Base-by-base conservation (phyloP, 306 rosid genomes). In the Albizia julibrissin region DNA sequence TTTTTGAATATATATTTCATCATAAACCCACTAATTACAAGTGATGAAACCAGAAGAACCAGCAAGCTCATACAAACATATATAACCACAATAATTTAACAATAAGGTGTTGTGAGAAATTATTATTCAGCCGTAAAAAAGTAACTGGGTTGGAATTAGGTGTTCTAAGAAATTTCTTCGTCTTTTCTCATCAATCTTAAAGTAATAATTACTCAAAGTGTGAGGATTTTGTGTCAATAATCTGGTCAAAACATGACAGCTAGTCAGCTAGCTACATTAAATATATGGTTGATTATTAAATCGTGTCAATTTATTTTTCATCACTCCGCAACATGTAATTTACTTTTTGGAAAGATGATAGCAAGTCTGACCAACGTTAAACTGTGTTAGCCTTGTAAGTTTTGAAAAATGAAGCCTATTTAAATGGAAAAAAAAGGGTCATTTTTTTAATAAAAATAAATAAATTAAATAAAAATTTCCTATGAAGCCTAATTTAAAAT, bases 31-130 rank as follows among this genome's bases (percentile, higher is more conserved):
- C 95, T 78, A 66, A 88, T 54, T 69, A 90, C 62, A 64, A 91
- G 73, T 8, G 95, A 89, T 9, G 80, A 89, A 76, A 88, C 80
- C 85, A 91, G 47, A 9, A 94, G 80, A 42, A 89, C 75, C 61
- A 80, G 83, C 83, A 91, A 75, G 68, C 89, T 56, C 65, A 87
- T 75, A 79, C 91, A 79, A 65, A 95, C 93, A 79, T 84, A 95
- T 15, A 78, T 70, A 92, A 84, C 91, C 89, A 91, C 21, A 47
- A 14, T 15, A 14, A 47, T 12, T 2, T 3, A 44, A 29, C n/a
- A 58, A 22, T 58, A n/a, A 3, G 16, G 8, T 12, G 18, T 3
- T n/a, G 2, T 8, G n/a, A 21, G 64, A 59, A 59, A 59, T 31
- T 24, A 59, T 10, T 22, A 59, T 59, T 56, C 22, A 6, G 3